phyloP scores from a whole-genome alignment of 441 rosid genomes.

The Syzygium malaccense region DNA sequence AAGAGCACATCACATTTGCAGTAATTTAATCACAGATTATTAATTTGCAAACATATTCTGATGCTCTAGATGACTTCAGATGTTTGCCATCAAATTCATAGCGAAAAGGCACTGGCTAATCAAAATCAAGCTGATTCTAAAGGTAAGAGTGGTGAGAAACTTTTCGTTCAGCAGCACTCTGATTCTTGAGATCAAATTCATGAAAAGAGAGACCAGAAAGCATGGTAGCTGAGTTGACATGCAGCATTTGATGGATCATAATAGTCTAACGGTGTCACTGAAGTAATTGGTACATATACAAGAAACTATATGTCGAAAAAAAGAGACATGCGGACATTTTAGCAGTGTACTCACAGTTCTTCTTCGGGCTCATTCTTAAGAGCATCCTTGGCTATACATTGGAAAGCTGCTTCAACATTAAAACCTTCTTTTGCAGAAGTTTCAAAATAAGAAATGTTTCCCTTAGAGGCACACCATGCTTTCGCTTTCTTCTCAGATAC shows the following conservation, averaged over 20 bases:
- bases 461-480: slow-evolving; percentile 20
- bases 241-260: background rate
- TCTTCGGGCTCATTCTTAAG: slow-evolving; percentile 17
- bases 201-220: background rate
- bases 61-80: background rate
- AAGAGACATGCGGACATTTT: background rate
- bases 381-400: slow-evolving; percentile 18
- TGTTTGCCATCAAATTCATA: background rate
- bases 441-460: slow-evolving; percentile 14
- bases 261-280: background rate
- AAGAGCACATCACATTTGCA: background rate
- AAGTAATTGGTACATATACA: background rate
- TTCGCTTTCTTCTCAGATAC: slow-evolving; percentile 18
- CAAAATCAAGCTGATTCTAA: background rate
- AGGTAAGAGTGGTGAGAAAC: background rate
- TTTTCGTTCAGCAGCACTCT: background rate
- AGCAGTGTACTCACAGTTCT: slow-evolving; percentile 9
- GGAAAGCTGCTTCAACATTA: slow-evolving; percentile 18
- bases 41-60: background rate
- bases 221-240: background rate
- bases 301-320: background rate
- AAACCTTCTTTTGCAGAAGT: slow-evolving; percentile 18
- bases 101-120: background rate
- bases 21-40: background rate
- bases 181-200: background rate